A percentile compares a stretch with the other conserved stretches of the same genome.
These are phyloP conservation scores for Chamaecyparis obtusa DNA, from an alignment of 75 land plant species.

Conservation along the genomic window DNA sequence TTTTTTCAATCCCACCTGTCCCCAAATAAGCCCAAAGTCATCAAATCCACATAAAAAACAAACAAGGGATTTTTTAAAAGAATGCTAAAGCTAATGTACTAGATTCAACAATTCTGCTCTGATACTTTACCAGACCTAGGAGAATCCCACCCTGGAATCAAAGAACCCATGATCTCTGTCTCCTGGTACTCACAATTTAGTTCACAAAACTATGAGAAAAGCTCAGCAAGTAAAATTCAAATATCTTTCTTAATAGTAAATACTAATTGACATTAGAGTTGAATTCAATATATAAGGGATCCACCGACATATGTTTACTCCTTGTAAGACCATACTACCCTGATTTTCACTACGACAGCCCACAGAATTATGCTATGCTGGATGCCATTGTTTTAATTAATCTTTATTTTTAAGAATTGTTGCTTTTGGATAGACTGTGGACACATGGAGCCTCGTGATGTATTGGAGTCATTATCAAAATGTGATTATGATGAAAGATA, in stretches of 20 bases:
- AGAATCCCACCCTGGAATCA: slow-evolving; percentile 23
- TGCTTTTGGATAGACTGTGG: neutral
- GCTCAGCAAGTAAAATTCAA: no score
- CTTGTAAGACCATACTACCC: no score
- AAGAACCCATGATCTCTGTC: slow-evolving; percentile 19
- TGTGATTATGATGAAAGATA: neutral
- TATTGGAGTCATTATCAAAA: neutral
- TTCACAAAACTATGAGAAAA: neutral
- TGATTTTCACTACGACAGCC: neutral
- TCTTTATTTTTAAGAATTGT: neutral
- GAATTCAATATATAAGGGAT: neutral
- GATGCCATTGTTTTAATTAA: neutral
- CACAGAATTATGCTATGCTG: neutral
- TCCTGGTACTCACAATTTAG: neutral
- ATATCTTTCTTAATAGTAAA: neutral
- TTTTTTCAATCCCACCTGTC: slow-evolving; percentile 30
- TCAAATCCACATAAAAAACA: neutral
- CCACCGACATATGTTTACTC: neutral
- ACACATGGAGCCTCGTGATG: neutral
- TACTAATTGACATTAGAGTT: neutral
- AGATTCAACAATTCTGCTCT: neutral
- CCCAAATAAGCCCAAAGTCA: neutral
- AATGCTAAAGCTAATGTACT: neutral
- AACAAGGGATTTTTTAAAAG: no score
- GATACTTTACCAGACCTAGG: slow-evolving; percentile 6